phyloP scores from a whole-genome alignment of 495 filamentous ascomycete genomes.

The Aspergillus steynii region DNA sequence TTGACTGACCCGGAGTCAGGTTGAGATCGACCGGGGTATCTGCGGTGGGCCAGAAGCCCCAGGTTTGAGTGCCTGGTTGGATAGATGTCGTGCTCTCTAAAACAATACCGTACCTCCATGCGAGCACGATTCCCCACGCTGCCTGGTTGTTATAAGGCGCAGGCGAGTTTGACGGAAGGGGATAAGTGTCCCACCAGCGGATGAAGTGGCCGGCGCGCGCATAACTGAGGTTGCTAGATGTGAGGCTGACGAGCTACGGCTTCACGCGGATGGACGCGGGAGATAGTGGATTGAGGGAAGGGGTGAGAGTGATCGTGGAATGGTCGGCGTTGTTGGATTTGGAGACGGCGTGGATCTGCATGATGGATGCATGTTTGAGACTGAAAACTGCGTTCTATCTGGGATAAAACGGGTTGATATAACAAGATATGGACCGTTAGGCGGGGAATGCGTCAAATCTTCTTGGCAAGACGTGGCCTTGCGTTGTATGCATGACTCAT shows the following conservation, averaged over 20 bases:
- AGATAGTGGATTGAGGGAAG: not conserved
- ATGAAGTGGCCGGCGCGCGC: slow-evolving; percentile 47
- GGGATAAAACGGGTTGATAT: too few relatives aligned
- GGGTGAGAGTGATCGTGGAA: slow-evolving; percentile 14
- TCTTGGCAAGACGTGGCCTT: not conserved
- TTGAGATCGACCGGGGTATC: slow-evolving; percentile 27
- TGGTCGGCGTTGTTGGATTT: slow-evolving; percentile 28
- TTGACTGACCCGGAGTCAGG: slow-evolving; percentile 16
- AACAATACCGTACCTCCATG: slow-evolving; percentile 57
- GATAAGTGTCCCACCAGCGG: slow-evolving; percentile 47
- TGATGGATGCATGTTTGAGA: not conserved
- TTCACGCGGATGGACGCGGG: slow-evolving; percentile 43
- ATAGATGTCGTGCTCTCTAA: slow-evolving; percentile 45
- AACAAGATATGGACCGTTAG: too few relatives aligned
- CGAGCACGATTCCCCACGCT: slow-evolving; percentile 53
- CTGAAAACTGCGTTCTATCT: too few relatives aligned
- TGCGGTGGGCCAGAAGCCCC: slow-evolving; percentile 40
- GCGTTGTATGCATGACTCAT: not conserved
- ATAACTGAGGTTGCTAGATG: slow-evolving; percentile 59
- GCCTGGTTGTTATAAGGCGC: slow-evolving; percentile 50
- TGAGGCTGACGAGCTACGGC: slow-evolving; percentile 45
- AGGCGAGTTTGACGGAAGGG: slow-evolving; percentile 40
- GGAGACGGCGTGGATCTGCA: slow-evolving; percentile 25
- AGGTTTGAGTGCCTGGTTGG: slow-evolving; percentile 25
- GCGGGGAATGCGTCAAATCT: not conserved